Conservation (phyloP, 148 eudicot genomes). For the Amaranthus palmeri region DNA sequence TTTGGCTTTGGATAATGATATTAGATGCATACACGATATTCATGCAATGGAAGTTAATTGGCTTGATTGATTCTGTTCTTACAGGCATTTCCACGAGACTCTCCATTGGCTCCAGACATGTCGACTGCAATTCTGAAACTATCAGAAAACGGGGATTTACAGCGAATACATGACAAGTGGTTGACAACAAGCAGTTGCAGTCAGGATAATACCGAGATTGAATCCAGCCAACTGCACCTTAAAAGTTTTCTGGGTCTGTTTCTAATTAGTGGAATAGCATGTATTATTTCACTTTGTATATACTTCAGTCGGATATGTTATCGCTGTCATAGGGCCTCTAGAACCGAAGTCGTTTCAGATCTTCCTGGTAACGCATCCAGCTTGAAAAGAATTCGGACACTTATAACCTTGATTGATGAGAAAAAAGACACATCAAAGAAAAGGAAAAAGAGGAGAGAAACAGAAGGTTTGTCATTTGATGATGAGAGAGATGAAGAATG, state of each 20-base stretch:
- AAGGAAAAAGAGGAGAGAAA: constrained; percentile 43
- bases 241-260: constrained; percentile 85
- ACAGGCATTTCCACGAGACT: constrained; percentile 94
- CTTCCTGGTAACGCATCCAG: constrained; percentile 34
- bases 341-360: constrained; percentile 19
- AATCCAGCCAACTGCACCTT: constrained; percentile 82
- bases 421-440: constrained; percentile 52
- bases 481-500: constrained; percentile 25
- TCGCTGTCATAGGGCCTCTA: constrained; percentile 30
- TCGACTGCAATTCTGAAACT: constrained; percentile 82
- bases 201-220: constrained; percentile 62
- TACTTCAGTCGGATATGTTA: constrained; percentile 52
- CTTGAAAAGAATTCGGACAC: constrained; percentile 43
- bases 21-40: too few species aligned
- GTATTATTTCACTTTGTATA: constrained; percentile 57
- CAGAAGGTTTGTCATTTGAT: constrained; percentile 34
- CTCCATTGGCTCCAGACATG: constrained; percentile 80
- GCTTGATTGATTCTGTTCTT: background rate
- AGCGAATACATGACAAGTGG: constrained; percentile 97
- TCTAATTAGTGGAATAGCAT: constrained; percentile 64
- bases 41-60: background rate
- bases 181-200: constrained; percentile 55
- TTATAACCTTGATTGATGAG: constrained; percentile 72
- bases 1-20: background rate
- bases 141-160: constrained; percentile 88